Evolutionary conservation across 495 filamentous ascomycete species (phyloP), one percentile per base, ranked within the genome.

Genomic region (Penicillium verhagenii): DNA sequence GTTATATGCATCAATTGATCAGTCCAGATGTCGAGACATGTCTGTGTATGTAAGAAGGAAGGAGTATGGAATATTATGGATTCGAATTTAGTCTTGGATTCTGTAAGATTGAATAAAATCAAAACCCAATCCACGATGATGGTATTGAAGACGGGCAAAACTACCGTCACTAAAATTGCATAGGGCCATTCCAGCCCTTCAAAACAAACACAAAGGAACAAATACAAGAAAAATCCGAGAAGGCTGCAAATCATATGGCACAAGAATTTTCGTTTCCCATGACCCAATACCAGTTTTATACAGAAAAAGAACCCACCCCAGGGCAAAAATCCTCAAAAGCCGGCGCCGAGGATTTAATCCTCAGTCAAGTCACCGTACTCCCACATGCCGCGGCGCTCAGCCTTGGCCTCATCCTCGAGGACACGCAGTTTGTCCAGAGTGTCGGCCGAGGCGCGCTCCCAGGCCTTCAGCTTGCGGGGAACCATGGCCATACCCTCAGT

Each of bases 291-390:
- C 31, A 38, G 19, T 37, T 50, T 50, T 50, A 20, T 50, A 50
- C 47, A 50, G 24, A 47, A 47, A 19, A 38, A 53, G 40, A 44
- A 31, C 16, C 38, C n/a, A 43, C 48, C 45, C 63, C 50, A 60
- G 53, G 26, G n/a, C 29, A 16, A 42, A 20, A 40, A 50, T 53
- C 39, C 48, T 53, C 51, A 56, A 31, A 58, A 50, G 49, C 49
- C 57, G 16, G 7, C 7, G 28, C 38, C 14, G 38, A 26, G n/a
- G 14, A 44, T 48, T 64, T 85, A 90, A 71, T 96, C 92, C 75
- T 93, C 91, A 14, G 87, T 92, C 68, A 95, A 75, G 72, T 97
- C 95, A 53, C 95, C 95, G 75, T 97, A 97, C 78, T 97, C 92
- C 92, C 92, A 97, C 79, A 96, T 93, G 40, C 95, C 95, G 50